Evolutionary conservation across 176 grass and related monocot genomes (phyloP).

Genomic region (Metroxylon sagu): DNA sequence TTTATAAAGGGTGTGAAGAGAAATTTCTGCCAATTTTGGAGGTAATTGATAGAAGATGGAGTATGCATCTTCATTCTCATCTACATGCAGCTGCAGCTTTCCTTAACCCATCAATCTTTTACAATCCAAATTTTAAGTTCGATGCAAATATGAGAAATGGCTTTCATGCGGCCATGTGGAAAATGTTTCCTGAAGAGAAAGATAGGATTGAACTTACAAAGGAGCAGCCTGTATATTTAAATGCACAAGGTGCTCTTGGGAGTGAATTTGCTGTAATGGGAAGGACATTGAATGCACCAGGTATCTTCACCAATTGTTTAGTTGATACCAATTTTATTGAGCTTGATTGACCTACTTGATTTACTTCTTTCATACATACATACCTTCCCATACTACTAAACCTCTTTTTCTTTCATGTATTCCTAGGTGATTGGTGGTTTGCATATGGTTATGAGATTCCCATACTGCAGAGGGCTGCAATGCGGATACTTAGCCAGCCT

Average conservation of each 20-base stretch:
- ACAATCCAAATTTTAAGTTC: conserved; percentile 16
- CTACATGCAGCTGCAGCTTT: conserved; percentile 20
- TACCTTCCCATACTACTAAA: neutral
- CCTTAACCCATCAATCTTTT: conserved; percentile 18
- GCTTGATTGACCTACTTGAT: neutral
- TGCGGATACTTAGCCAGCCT: conserved; percentile 24
- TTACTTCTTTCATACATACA: neutral
- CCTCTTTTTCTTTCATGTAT: neutral
- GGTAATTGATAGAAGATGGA: conserved; percentile 21
- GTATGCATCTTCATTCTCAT: conserved; percentile 18
- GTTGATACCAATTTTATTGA: neutral
- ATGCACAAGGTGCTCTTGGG: conserved; percentile 21
- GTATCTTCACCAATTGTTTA: neutral
- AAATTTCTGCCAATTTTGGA: conserved; percentile 17
- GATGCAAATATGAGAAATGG: conserved; percentile 18
- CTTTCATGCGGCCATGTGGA: conserved; percentile 24
- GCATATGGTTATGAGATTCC: conserved; percentile 27
- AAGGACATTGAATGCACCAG: conserved; percentile 19
- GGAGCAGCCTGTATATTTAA: conserved; percentile 20
- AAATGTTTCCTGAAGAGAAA: conserved; percentile 26
- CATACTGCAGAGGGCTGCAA: conserved; percentile 14
- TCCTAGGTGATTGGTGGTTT: conserved; percentile 24
- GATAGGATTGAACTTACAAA: conserved; percentile 20
- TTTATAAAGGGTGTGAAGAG: conserved; percentile 17
- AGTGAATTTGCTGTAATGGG: conserved; percentile 27